phyloP scores from a whole-genome alignment of 768 basidiomycete species.

The Mycena venus region DNA sequence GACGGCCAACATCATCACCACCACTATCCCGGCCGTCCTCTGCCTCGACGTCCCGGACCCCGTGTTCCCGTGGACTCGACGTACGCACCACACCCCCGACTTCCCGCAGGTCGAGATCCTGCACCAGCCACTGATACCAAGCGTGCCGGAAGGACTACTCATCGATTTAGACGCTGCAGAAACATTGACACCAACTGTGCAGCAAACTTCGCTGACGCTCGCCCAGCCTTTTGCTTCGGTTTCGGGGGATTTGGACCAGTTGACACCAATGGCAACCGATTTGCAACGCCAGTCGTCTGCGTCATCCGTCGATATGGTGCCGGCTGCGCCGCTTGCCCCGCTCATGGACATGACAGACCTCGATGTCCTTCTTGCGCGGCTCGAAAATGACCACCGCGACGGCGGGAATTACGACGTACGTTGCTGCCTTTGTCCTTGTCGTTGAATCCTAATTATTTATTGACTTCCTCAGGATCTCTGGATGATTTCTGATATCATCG shows the following conservation, averaged over 20 bases:
- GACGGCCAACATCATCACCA: slow-evolving; percentile 49
- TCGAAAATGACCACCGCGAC: slow-evolving; percentile 61
- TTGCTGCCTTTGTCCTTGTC: slow-evolving; percentile 15
- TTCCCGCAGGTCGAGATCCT: slow-evolving; percentile 25
- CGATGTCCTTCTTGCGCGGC: slow-evolving; percentile 69
- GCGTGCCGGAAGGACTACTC: slow-evolving; percentile 64
- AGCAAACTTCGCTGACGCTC: neutral
- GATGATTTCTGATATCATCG: slow-evolving; percentile 72
- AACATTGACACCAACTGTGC: neutral
- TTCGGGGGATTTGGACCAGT: neutral
- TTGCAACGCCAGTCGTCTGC: slow-evolving; percentile 27
- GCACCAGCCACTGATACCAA: slow-evolving; percentile 33
- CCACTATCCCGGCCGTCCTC: slow-evolving; percentile 69
- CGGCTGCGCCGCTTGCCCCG: slow-evolving; percentile 23
- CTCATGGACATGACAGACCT: slow-evolving; percentile 69
- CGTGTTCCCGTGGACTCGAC: slow-evolving; percentile 50
- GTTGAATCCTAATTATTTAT: no score
- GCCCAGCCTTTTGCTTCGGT: neutral
- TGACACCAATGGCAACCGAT: slow-evolving; percentile 5
- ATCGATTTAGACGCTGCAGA: slow-evolving; percentile 65
- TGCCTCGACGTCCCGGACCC: slow-evolving; percentile 64
- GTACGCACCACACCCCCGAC: slow-evolving; percentile 46
- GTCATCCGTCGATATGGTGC: slow-evolving; percentile 23
- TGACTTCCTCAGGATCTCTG: slow-evolving; percentile 63
- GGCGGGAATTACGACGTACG: slow-evolving; percentile 75